phyloP scores from a whole-genome alignment of 345 rosid species.

The Punica granatum region DNA sequence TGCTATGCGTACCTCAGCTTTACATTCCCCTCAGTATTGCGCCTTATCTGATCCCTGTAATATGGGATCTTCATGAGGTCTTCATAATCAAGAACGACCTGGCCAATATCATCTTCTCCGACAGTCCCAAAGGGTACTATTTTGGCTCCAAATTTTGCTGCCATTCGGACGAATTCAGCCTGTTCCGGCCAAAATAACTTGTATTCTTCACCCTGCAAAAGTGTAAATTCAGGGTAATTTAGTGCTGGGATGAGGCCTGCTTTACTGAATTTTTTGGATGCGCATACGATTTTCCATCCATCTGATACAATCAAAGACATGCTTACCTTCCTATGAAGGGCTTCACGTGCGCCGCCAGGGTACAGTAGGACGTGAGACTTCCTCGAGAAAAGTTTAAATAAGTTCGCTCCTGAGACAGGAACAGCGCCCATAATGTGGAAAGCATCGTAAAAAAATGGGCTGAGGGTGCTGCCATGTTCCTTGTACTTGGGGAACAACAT shows the following conservation, averaged over 20 bases:
- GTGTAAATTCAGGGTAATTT: not conserved
- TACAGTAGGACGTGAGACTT: constrained; percentile 64
- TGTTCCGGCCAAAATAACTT: constrained; percentile 73
- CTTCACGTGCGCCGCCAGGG: constrained; percentile 89
- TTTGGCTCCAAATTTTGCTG: constrained; percentile 74
- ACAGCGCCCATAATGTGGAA: constrained; percentile 53
- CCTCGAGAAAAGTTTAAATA: constrained; percentile 50
- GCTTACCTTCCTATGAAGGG: constrained; percentile 65
- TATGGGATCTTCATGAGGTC: constrained; percentile 65
- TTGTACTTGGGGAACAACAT: constrained; percentile 26
- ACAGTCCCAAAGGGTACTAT: constrained; percentile 76
- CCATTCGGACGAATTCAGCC: constrained; percentile 79
- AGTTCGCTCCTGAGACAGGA: constrained; percentile 52
- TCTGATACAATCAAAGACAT: not conserved
- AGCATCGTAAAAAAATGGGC: constrained; percentile 26
- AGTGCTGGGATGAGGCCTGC: not conserved
- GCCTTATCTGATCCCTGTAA: constrained; percentile 28
- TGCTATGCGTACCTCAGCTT: constrained; percentile 35
- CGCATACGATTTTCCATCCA: too few species aligned
- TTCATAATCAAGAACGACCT: constrained; percentile 53
- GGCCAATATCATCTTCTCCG: constrained; percentile 67
- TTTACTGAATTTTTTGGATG: too few species aligned
- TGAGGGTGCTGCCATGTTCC: constrained; percentile 24
- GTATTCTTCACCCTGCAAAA: constrained; percentile 68
- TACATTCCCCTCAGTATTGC: constrained; percentile 23